phyloP scores from a whole-genome alignment of 768 basidiomycete genomes.

The Lactarius hatsudake region DNA sequence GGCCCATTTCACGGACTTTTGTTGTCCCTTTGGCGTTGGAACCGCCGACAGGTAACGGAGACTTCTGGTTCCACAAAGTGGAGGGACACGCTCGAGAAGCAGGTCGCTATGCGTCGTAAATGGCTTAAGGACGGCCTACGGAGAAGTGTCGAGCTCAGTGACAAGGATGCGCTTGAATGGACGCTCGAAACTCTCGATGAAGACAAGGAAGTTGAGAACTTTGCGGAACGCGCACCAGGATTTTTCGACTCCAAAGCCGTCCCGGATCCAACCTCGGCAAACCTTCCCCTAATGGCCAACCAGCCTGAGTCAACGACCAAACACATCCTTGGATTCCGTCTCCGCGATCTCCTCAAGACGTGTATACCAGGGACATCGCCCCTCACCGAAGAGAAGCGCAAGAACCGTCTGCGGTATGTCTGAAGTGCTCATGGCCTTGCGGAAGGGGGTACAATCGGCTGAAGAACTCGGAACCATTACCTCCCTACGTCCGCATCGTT shows the following conservation, averaged over 20 bases:
- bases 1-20: not conserved
- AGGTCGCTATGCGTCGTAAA: not conserved
- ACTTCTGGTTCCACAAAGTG: not conserved
- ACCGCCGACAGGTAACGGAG: not conserved
- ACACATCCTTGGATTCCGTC: conserved; percentile 8
- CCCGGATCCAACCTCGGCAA: not conserved
- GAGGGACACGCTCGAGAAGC: not conserved
- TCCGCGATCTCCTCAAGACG: conserved; percentile 10
- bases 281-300: no score
- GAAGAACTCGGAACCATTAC: not conserved
- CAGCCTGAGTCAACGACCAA: not conserved
- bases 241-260: not conserved
- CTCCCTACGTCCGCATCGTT: not conserved
- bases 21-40: not conserved
- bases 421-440: conserved; percentile 7
- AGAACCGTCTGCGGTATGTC: not conserved
- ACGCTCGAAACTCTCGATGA: not conserved
- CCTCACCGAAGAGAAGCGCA: not conserved
- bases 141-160: not conserved
- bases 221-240: not conserved
- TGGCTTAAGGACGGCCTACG: not conserved
- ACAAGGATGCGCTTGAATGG: not conserved
- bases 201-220: not conserved
- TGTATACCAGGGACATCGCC: not conserved
- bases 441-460: conserved; percentile 2